Base-by-base conservation (phyloP, 1,284 basidiomycete species). In the Tilletia caries region DNA sequence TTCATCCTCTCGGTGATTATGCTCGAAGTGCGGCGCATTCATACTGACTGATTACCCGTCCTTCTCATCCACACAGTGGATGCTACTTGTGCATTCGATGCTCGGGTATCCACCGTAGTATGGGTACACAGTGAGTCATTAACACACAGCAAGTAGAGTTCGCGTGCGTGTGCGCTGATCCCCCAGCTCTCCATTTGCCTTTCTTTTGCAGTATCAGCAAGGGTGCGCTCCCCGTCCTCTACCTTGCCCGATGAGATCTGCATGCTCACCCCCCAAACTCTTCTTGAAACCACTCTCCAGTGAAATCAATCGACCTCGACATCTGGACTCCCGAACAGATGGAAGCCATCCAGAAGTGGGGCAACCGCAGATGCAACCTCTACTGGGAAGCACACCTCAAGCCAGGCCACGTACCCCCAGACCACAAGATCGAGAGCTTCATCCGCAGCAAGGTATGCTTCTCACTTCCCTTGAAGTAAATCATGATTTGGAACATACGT, bases 311-410 rank as follows among this genome's bases (percentile, higher is more conserved):
- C 71, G 95, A 98, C 85, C 89, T 98, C 58, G 95, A 98, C 79
- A 90, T 92, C 25, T 98, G 95, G 95, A 96, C 93, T 3, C 92
- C 93, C 0, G 95, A 98, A 79, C 95, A 98, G 86, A 95, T 98
- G 91, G 89, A 91, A 83, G 66, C 65, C 32, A 73, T 75, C 37
- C 72, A 92, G 83, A 92, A 91, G 83, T 98, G 96, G 95, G 95
- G 95, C 1, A 98, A 98, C 83, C 87, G 86, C 70, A 88, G 90
- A 10, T 94, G 92, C 10, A 98, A 98, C 84, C 76, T 92, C 10
- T 98, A 97, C 85, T 98, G 95, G 95, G 96, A 98, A 83, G 91
- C 92, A 3, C 94, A 97, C 85, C 86, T 98, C 68, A 95, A 94
- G 83, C 84, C 89, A 13, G 96, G 96, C 0, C 96, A 98, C 83